A percentile compares a stretch with the other conserved stretches of the same genome.
These are phyloP conservation scores for Cyberlindnera japonica DNA, from an alignment of 805 yeast genomes.

Conservation along the genomic window DNA sequence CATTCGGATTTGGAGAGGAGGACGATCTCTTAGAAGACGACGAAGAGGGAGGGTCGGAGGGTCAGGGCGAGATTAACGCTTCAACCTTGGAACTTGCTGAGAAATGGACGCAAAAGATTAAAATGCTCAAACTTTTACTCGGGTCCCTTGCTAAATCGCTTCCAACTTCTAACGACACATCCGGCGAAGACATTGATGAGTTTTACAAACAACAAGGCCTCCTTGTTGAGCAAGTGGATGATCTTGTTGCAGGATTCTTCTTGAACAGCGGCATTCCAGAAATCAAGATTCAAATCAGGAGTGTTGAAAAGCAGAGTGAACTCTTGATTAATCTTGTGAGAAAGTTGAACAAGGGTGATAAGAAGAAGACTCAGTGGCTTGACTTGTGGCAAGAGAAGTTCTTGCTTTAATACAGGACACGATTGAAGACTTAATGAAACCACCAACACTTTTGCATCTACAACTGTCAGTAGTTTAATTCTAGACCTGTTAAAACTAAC, in stretches of 20 bases:
- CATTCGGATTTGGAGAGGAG: constrained; percentile 43
- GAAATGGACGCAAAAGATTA: constrained; percentile 50
- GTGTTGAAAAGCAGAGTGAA: constrained; percentile 24
- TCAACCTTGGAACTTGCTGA: constrained; percentile 40
- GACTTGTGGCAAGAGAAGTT: constrained; percentile 49
- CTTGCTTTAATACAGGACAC: constrained; percentile 4
- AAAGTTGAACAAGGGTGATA: constrained; percentile 44
- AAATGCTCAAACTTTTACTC: constrained; percentile 54
- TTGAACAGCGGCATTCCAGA: constrained; percentile 30
- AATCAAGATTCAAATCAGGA: constrained; percentile 30
- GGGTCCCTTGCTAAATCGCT: constrained; percentile 56
- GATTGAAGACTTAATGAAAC: too few species aligned
- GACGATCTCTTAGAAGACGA: constrained; percentile 32
- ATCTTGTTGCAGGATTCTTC: constrained; percentile 54
- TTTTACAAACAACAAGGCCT: constrained; percentile 41
- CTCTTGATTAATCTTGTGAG: constrained; percentile 30
- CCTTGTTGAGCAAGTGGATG: constrained; percentile 50
- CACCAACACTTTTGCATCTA: too few species aligned
- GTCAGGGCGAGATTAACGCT: constrained; percentile 29
- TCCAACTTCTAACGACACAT: constrained; percentile 34
- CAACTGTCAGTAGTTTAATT: too few species aligned
- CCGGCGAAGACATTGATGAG: constrained; percentile 45
- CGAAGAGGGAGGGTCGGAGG: constrained; percentile 26
- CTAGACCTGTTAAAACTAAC: too few species aligned
- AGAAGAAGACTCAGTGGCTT: constrained; percentile 56